Percentiles rank a stretch among this genome's conserved stretches.
Evolutionary conservation across 257 asterid genomes (phyloP).

Genomic region (Fraxinus quadrangulata): DNA sequence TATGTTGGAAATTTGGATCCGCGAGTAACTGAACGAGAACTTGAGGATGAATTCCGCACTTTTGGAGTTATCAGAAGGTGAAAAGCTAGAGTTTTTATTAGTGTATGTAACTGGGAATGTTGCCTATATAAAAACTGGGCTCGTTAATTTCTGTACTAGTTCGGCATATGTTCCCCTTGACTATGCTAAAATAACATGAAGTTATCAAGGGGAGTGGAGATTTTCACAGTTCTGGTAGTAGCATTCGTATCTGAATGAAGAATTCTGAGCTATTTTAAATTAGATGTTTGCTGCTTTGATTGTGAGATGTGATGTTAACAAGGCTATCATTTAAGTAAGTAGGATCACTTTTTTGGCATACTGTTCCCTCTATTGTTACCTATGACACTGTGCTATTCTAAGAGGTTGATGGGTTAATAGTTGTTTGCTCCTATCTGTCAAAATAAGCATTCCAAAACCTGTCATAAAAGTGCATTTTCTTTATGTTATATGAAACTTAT

Average conservation of each 20-base stretch:
- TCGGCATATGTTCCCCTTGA: not conserved
- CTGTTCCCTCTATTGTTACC: not conserved
- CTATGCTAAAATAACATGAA: not conserved
- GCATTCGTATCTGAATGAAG: not conserved
- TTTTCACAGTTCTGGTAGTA: not conserved
- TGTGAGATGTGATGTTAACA: not conserved
- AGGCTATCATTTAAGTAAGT: not conserved
- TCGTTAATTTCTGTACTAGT: not conserved
- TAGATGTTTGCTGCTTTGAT: not conserved
- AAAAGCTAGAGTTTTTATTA: not conserved
- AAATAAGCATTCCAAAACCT: not conserved
- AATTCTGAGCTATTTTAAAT: not conserved
- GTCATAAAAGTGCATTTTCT: not conserved
- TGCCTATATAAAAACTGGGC: not conserved
- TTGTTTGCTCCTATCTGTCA: not conserved
- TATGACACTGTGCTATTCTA: not conserved
- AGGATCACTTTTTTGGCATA: not conserved
- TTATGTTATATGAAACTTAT: not conserved
- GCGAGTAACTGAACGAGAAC: conserved; percentile 84
- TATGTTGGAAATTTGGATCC: conserved; percentile 92
- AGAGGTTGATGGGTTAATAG: not conserved
- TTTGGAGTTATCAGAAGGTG: conserved; percentile 90
- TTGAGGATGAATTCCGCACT: conserved; percentile 84
- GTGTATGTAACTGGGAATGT: not conserved
- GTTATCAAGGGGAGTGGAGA: not conserved